Base-by-base conservation (phyloP, 371 early-diverging fungal species). In the Racocetra persica region DNA sequence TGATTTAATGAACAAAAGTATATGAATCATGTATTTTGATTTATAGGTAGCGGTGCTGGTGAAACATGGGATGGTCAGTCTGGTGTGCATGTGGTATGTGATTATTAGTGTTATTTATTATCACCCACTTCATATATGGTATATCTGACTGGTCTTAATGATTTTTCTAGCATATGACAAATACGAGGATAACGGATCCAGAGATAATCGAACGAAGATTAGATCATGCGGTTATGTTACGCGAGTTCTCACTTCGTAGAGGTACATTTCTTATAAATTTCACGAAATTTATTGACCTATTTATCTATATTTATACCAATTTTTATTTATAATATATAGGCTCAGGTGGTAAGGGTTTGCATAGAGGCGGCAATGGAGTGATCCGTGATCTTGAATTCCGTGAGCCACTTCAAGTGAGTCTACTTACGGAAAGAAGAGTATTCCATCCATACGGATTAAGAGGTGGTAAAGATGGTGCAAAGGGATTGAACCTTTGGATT, bases 141-240 rank as follows among this genome's bases (percentile, higher is more conserved):
- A 38, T 26, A 62, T 13, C 11, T 28, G n/a, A 41, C 26, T 36
- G 13, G 57, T 66, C 8, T 66, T 36, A 20, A n/a, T 69, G 14
- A n/a, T 11, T 69, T 65, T 90, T 91, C 80, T 92, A 94, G 65
- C 98, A 98, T 84, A 98, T 98, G 97, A 97, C 98, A 45, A 98
- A 98, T 83, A 98, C 98, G 0, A 91, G 97, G 24, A 98, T 98
- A 81, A 98, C 99, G 0, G 99, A 98, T 84, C 95, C 96, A 0
- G 99, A 98, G 84, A 97, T 98, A 45, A 85, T 98, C 26, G 99
- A 98, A 83, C 89, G 94, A 62, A 89, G 97, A n/a, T 98, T 98
- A 82, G 79, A 78, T 78, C 79, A 78, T 67, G 97, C 99, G 1
- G 97, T 98, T 16, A 84, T 98, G 18, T 85, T 98, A 41, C 93